These are phyloP conservation scores for Daldinia bambusicola DNA, from an alignment of 495 filamentous ascomycete species.

Conservation along the genomic window DNA sequence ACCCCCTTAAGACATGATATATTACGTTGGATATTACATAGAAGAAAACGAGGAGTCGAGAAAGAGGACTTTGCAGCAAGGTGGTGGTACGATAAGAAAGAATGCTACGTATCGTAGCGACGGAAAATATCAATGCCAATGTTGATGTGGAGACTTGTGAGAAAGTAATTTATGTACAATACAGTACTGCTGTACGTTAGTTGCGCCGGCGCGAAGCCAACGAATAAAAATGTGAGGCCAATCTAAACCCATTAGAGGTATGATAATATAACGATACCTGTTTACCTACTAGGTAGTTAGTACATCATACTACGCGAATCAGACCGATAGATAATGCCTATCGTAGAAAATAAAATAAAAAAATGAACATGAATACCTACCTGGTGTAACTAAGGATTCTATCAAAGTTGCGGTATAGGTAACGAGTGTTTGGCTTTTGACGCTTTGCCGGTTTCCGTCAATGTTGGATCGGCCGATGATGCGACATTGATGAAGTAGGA, in stretches of 20 bases:
- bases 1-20: constrained; percentile 31
- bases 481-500: constrained; percentile 42
- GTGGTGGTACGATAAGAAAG: constrained; percentile 9
- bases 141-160: constrained; percentile 14
- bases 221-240: constrained; percentile 19
- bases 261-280: constrained; percentile 1
- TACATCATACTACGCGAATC: too few species aligned
- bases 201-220: constrained; percentile 27
- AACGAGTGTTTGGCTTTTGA: constrained; percentile 13
- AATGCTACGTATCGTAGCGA: not conserved
- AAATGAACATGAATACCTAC: too few species aligned
- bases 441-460: constrained; percentile 18
- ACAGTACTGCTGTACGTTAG: not conserved
- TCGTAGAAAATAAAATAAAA: too few species aligned
- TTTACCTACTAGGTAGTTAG: too few species aligned
- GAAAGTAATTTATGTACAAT: too few species aligned
- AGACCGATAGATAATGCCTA: too few species aligned
- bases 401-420: not conserved
- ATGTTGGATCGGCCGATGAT: constrained; percentile 47
- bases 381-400: too few species aligned
- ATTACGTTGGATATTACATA: not conserved
- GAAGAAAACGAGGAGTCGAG: constrained; percentile 18
- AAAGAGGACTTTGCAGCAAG: not conserved
- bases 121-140: not conserved
- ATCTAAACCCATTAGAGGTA: constrained; percentile 2